Conservation (phyloP, 768 basidiomycete species). For the Xerocomus spinulosus region DNA sequence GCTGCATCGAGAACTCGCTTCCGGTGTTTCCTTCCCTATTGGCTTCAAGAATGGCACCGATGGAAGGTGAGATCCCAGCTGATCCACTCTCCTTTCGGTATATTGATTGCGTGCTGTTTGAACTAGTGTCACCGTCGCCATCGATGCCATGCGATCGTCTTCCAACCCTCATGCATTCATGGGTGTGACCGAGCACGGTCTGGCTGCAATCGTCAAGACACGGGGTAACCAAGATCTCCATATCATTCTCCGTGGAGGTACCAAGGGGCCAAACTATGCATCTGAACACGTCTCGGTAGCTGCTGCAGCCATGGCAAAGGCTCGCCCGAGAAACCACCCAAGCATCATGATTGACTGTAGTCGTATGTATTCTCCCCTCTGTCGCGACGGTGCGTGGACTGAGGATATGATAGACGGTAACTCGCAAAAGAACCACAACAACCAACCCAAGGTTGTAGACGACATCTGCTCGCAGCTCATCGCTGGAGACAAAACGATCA, state of each 20-base stretch:
- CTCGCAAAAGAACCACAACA: conserved; percentile 90
- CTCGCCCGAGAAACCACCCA: conserved; percentile 44
- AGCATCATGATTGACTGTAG: conserved; percentile 89
- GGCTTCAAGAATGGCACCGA: conserved; percentile 99
- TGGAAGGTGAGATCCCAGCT: conserved; percentile 50
- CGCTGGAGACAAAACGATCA: conserved; percentile 65
- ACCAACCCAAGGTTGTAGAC: conserved; percentile 79
- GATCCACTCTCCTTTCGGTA: not conserved
- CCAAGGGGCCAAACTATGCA: conserved; percentile 85
- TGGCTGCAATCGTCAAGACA: conserved; percentile 95
- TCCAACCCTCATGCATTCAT: conserved; percentile 95
- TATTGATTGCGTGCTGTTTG: conserved; percentile 2
- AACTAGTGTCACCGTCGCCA: conserved; percentile 72
- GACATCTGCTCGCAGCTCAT: conserved; percentile 70
- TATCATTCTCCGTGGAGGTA: conserved; percentile 92
- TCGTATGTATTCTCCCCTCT: conserved; percentile 42
- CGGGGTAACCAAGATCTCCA: conserved; percentile 84
- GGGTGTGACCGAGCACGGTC: conserved; percentile 82
- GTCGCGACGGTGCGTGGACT: not conserved
- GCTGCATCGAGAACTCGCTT: conserved; percentile 93
- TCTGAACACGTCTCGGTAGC: conserved; percentile 67
- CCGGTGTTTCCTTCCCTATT: conserved; percentile 95
- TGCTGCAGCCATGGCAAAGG: conserved; percentile 59
- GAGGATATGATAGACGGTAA: conserved; percentile 67
- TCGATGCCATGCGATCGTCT: conserved; percentile 93